These are phyloP conservation scores for Apiospora saccharicola DNA, from an alignment of 2,329 filamentous ascomycete species.

Conservation along the genomic window DNA sequence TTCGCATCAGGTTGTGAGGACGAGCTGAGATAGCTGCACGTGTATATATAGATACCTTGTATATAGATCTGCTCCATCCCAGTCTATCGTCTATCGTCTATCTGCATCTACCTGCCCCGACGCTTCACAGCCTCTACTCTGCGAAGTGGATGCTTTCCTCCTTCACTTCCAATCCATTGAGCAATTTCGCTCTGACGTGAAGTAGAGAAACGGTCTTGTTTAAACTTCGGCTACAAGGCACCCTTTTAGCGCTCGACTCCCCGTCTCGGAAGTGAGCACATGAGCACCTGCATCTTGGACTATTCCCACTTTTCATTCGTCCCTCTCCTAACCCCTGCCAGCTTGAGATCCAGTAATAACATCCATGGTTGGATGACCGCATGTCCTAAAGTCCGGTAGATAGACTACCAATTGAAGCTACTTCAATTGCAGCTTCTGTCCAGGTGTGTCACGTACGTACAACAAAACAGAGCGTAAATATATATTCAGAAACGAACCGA, in stretches of 20 bases:
- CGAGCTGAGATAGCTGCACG: background rate
- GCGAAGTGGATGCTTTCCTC: background rate
- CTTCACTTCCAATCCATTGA: background rate
- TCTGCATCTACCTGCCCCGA: background rate
- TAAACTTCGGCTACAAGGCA: constrained; percentile 25
- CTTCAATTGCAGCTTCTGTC: background rate
- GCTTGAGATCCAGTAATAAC: constrained; percentile 16
- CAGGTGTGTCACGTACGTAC: background rate
- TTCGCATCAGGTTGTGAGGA: background rate
- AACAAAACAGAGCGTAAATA: background rate
- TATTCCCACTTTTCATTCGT: constrained; percentile 19
- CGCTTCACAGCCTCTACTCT: background rate
- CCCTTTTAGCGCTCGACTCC: constrained; percentile 25
- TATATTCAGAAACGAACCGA: background rate
- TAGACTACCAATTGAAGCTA: background rate
- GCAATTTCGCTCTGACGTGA: constrained; percentile 20
- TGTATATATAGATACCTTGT: background rate
- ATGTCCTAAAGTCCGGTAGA: constrained; percentile 19
- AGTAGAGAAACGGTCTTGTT: constrained; percentile 17
- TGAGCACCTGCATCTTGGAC: constrained; percentile 25
- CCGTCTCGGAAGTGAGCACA: constrained; percentile 27
- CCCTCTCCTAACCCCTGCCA: constrained; percentile 19
- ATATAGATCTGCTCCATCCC: background rate
- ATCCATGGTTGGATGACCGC: constrained; percentile 20
- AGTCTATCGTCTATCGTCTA: background rate